Conservation (phyloP, 1,139 yeast genomes). For the Dujonia santamariae region DNA sequence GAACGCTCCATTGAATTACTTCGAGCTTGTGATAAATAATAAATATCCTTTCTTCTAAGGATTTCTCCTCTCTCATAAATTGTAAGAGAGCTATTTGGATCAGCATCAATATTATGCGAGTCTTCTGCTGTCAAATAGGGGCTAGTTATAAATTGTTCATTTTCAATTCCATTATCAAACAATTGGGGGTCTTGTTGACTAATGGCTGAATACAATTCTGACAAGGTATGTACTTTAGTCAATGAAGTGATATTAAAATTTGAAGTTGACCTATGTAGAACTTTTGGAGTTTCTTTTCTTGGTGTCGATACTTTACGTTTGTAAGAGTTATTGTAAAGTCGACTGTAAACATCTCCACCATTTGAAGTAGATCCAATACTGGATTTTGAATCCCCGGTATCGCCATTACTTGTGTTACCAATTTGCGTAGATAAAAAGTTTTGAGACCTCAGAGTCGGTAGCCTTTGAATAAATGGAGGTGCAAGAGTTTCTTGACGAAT, state of each 20-base stretch:
- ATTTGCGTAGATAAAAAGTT: too few species aligned
- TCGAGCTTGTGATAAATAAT: conserved; percentile 21
- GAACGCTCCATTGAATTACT: conserved; percentile 9
- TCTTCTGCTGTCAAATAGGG: not conserved
- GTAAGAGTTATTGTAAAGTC: conserved; percentile 8
- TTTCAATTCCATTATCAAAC: not conserved
- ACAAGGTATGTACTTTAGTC: conserved; percentile 15
- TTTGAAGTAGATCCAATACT: too few species aligned
- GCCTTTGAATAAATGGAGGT: too few species aligned
- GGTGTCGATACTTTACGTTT: conserved; percentile 5
- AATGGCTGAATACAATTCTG: conserved; percentile 19
- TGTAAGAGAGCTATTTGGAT: conserved; percentile 21
- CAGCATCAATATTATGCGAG: not conserved
- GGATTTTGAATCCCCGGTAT: too few species aligned
- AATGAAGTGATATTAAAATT: not conserved
- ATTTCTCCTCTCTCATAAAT: conserved; percentile 55
- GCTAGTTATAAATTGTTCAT: not conserved
- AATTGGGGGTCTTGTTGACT: conserved; percentile 19
- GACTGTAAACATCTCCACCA: conserved; percentile 8
- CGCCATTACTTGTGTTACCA: too few species aligned
- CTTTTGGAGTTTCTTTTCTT: conserved; percentile 4
- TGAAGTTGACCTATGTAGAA: conserved; percentile 5
- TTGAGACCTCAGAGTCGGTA: too few species aligned
- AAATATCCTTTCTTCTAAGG: conserved; percentile 37
- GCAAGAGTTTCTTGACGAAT: too few species aligned